Base-by-base conservation (phyloP, 1,139 yeast species). In the Taphrina deformans region DNA sequence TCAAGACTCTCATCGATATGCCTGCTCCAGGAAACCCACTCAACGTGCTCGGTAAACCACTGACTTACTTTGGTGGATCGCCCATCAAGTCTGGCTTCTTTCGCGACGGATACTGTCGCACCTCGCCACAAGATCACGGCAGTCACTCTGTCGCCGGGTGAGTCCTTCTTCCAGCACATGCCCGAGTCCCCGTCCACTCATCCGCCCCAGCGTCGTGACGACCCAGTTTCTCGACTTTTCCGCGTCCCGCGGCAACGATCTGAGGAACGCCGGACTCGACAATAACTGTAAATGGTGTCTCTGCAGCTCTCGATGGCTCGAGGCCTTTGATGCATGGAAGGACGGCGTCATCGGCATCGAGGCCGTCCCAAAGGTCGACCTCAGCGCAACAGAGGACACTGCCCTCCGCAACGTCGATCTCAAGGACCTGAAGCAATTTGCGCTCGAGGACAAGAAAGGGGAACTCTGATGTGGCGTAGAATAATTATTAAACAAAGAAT, bases 81-180 rank as follows among this genome's bases (percentile, higher is more conserved):
- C 46, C 56, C 51, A 50, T 50, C 29, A 59, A 59, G 16, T 48
- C 65, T 1, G 65, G 65, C 24, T 61, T 52, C 59, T 61, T 61
- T 29, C 55, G 65, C 3, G 65, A 61, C 21, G 65, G 65, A 26
- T 61, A 61, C 26, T 61, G 65, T 44, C 59, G 65, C 16, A 53
- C 65, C 5, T 33, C 65, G 52, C 46, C 52, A 23, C 59, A 52
- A 23, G 65, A 61, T 44, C 40, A 29, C 38, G 65, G 65, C 46
- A 33, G 48, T 35, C 65, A 61, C 48, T 33, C 59, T 9, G 45
- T 52, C 53, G 65, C 65, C 27, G 58, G 58, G 53, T 48, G 16
- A 10, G 33, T 29, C 38, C 27, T 12, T 33, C 41, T 29, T n/a
- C n/a, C n/a, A n/a, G n/a, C n/a, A n/a, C n/a, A n/a, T n/a, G n/a